Conservation (phyloP, 2,329 filamentous ascomycete genomes). For the Dothistroma septosporum region DNA sequence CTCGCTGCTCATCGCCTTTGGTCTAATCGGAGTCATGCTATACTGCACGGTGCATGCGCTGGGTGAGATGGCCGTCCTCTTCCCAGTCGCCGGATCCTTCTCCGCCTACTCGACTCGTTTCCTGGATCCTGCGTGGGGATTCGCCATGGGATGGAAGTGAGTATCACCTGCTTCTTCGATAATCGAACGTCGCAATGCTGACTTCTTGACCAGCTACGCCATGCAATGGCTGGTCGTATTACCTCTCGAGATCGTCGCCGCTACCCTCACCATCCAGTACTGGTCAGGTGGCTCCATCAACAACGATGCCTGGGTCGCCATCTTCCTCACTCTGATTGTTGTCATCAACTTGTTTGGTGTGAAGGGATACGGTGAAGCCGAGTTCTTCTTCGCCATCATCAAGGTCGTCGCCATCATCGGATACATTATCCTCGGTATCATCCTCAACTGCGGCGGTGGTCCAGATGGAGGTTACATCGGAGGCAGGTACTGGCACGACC, state of each 20-base stretch:
- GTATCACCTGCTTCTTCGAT: background rate
- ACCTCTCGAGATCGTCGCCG: constrained; percentile 34
- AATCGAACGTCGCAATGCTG: constrained; percentile 3
- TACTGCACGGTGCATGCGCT: constrained; percentile 35
- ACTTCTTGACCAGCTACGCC: constrained; percentile 27
- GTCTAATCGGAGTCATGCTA: constrained; percentile 33
- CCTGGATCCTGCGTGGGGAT: constrained; percentile 36
- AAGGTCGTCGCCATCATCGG: constrained; percentile 49
- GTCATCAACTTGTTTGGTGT: constrained; percentile 35
- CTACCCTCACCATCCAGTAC: constrained; percentile 32
- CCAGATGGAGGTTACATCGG: constrained; percentile 56
- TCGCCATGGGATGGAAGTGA: constrained; percentile 36
- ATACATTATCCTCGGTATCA: constrained; percentile 62
- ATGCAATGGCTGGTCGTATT: constrained; percentile 35
- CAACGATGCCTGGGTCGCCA: constrained; percentile 32
- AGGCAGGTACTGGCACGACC: constrained; percentile 46
- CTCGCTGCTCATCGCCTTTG: constrained; percentile 32
- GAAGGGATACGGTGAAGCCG: constrained; percentile 35
- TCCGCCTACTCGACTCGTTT: constrained; percentile 35
- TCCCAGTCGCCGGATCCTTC: constrained; percentile 36
- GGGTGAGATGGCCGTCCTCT: constrained; percentile 35
- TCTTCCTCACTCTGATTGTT: constrained; percentile 33
- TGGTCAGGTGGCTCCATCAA: constrained; percentile 31
- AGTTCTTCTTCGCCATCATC: constrained; percentile 37
- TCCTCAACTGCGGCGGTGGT: constrained; percentile 57